A percentile compares a stretch with the other conserved stretches of the same genome.
Evolutionary conservation across 2,329 filamentous ascomycete genomes (phyloP).

Genomic region (Coniochaeta sp.): DNA sequence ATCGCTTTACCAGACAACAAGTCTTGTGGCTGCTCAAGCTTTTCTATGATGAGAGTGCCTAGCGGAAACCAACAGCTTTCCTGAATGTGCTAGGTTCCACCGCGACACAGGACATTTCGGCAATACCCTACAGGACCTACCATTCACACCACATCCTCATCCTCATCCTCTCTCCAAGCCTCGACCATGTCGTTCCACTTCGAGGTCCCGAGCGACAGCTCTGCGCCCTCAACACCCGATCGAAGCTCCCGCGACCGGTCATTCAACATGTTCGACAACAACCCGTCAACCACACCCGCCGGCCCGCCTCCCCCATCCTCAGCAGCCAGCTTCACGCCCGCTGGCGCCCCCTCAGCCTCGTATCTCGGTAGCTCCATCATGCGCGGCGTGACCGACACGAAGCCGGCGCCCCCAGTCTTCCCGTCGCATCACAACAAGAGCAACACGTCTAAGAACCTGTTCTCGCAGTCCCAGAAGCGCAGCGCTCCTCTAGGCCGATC

Average conservation of each 20-base stretch:
- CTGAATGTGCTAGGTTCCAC: too few relatives aligned
- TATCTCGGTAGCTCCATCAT: conserved; percentile 49
- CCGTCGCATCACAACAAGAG: conserved; percentile 23
- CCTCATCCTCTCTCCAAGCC: not conserved
- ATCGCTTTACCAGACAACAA: not conserved
- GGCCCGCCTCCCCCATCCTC: conserved; percentile 42
- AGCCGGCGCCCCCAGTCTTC: conserved; percentile 17
- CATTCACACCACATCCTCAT: not conserved
- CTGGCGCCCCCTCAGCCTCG: conserved; percentile 47
- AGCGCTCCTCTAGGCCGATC: conserved; percentile 42
- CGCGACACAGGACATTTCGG: not conserved
- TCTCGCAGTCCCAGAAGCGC: conserved; percentile 29
- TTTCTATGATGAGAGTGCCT: not conserved
- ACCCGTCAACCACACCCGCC: conserved; percentile 46
- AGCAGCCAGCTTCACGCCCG: conserved; percentile 47
- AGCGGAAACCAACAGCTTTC: not conserved
- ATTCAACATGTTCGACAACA: conserved; percentile 27
- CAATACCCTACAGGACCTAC: not conserved
- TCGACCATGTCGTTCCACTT: conserved; percentile 22
- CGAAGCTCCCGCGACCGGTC: conserved; percentile 24
- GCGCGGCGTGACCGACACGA: conserved; percentile 23
- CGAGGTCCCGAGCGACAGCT: conserved; percentile 32
- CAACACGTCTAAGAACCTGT: conserved; percentile 26
- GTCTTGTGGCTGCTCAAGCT: not conserved
- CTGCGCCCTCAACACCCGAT: conserved; percentile 44